These are phyloP conservation scores for Ascochyta viciae-villosae DNA, from an alignment of 2,329 filamentous ascomycete species.

Conservation along the genomic window DNA sequence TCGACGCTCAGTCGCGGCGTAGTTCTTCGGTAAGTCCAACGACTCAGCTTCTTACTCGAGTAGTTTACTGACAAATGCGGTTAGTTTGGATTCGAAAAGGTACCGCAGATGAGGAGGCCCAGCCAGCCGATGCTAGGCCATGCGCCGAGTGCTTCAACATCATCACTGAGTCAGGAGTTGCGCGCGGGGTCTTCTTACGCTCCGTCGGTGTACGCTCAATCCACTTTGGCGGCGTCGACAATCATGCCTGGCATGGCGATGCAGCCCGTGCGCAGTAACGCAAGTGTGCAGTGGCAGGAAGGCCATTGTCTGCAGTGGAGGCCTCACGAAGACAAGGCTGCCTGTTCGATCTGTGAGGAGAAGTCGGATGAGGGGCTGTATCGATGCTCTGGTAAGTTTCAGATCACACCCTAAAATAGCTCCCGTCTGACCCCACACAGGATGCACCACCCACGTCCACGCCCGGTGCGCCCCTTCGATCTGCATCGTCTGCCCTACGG, in stretches of 20 bases:
- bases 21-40: conserved; percentile 10
- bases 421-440: conserved; percentile 42
- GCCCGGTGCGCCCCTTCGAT: conserved; percentile 66
- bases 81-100: conserved; percentile 77
- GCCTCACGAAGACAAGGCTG: conserved; percentile 63
- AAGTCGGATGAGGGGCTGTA: conserved; percentile 77
- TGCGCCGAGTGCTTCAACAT: conserved; percentile 70
- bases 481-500: conserved; percentile 69
- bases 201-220: conserved; percentile 83
- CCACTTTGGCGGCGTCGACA: conserved; percentile 83
- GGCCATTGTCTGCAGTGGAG: conserved; percentile 80
- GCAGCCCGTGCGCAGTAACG: conserved; percentile 79
- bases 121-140: conserved; percentile 74
- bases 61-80: conserved; percentile 33
- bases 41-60: conserved; percentile 12
- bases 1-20: conserved; percentile 49
- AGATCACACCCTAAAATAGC: conserved; percentile 7
- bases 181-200: conserved; percentile 68
- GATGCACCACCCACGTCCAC: conserved; percentile 65
- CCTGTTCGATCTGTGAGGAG: conserved; percentile 79
- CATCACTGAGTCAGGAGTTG: conserved; percentile 61
- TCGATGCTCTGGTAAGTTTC: conserved; percentile 65
- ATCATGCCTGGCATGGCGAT: conserved; percentile 86
- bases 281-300: conserved; percentile 83
- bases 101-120: conserved; percentile 67